Conservation (phyloP, 2,329 filamentous ascomycete species). For the Hypoxylon sp. region DNA sequence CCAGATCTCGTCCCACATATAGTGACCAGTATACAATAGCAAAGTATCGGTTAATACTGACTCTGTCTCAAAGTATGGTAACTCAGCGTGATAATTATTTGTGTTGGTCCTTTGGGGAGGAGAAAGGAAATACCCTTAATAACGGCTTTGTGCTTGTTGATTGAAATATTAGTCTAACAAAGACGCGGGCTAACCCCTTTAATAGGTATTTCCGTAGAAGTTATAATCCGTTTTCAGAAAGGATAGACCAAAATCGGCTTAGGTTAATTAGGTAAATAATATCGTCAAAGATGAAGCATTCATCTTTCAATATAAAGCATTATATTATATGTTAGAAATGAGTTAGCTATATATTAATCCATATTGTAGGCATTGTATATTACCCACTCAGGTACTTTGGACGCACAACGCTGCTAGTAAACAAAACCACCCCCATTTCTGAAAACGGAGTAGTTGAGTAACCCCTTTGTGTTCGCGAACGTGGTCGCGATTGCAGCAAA, state of each 20-base stretch:
- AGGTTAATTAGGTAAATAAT: too few species aligned
- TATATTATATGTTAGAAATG: not conserved
- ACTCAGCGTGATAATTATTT: not conserved
- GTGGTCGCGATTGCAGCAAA: not conserved
- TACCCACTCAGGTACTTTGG: too few species aligned
- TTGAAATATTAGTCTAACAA: conserved; percentile 29
- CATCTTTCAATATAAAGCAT: not conserved
- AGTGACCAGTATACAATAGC: not conserved
- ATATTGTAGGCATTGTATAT: too few species aligned
- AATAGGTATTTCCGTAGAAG: not conserved
- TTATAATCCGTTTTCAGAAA: conserved; percentile 30
- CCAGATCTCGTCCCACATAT: not conserved
- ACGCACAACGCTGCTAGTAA: too few species aligned
- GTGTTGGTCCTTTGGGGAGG: not conserved
- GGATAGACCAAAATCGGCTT: not conserved
- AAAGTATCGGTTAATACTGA: not conserved
- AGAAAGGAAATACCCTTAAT: conserved; percentile 1
- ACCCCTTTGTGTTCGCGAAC: too few species aligned
- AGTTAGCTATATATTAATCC: too few species aligned
- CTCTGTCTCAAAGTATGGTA: not conserved
- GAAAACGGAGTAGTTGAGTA: too few species aligned
- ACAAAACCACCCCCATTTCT: too few species aligned
- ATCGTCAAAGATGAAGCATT: too few species aligned
- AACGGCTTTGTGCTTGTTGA: not conserved
- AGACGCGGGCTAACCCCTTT: not conserved